Evolutionary conservation across 2,329 filamentous ascomycete genomes (phyloP).

Genomic region (Phaeosphaeria sp.): DNA sequence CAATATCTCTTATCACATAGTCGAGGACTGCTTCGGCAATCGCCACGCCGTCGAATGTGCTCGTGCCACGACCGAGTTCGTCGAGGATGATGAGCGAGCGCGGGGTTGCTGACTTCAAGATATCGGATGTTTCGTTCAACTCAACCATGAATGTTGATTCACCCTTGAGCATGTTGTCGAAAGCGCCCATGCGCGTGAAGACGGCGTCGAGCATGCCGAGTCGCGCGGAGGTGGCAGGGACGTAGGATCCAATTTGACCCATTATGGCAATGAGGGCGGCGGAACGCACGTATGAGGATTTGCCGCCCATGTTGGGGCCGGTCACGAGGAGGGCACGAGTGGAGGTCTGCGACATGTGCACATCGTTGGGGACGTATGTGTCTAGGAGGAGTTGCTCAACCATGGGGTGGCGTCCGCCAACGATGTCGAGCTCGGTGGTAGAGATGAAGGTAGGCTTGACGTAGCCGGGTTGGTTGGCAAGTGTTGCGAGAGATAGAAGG

Average conservation of each 20-base stretch:
- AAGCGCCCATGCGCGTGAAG: conserved; percentile 93
- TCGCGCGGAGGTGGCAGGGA: conserved; percentile 76
- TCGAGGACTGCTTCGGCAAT: conserved; percentile 93
- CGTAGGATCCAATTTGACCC: conserved; percentile 92
- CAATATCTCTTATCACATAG: conserved; percentile 76
- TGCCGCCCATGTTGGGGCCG: conserved; percentile 98
- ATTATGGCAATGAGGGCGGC: conserved; percentile 92
- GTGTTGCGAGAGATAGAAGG: conserved; percentile 81
- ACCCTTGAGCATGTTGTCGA: conserved; percentile 93
- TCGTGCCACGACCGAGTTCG: conserved; percentile 91
- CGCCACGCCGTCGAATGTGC: conserved; percentile 93
- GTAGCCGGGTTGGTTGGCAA: conserved; percentile 88
- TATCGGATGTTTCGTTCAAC: conserved; percentile 87
- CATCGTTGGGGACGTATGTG: conserved; percentile 90
- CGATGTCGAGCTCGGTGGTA: conserved; percentile 72
- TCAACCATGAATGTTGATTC: conserved; percentile 99
- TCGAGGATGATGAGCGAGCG: conserved; percentile 90
- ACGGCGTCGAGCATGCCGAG: conserved; percentile 90
- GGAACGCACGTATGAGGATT: conserved; percentile 95
- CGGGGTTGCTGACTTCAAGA: conserved; percentile 86
- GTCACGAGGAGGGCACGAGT: conserved; percentile 85
- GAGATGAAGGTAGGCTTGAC: conserved; percentile 74
- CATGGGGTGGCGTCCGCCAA: conserved; percentile 87
- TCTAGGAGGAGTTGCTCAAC: conserved; percentile 88
- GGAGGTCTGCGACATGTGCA: conserved; percentile 65